Base-by-base conservation (phyloP, 805 yeast species). In the Ogataea parapolymorpha region DNA sequence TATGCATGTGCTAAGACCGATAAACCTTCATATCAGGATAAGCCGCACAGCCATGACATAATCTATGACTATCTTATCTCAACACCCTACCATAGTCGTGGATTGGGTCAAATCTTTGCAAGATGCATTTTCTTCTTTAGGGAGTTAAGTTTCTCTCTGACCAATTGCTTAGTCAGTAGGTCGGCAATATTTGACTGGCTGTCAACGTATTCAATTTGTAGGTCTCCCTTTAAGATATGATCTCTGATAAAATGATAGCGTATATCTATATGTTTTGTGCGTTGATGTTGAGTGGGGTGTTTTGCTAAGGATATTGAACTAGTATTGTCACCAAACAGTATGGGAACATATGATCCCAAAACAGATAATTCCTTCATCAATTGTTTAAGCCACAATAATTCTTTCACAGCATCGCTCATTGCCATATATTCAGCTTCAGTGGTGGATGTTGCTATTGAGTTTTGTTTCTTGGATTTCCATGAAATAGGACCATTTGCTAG, bases 391-490 rank as follows among this genome's bases (percentile, higher is more conserved):
- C 39, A 35, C 9, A 26, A 17, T 17, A 16, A 11, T 11, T 35
- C 37, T 27, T 35, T 18, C 5, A 12, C 24, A 12, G 39, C 25
- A n/a, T 20, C 31, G 4, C 18, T 32, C n/a, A 26, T 17, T n/a
- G 44, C 46, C 25, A 49, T 37, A 20, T 45, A 45, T 27, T 53
- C 50, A 20, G 52, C 48, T 39, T 46, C 50, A 8, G 55, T 47
- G 7, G 49, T 30, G 1, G 48, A 44, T 5, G 35, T 12, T 0
- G 55, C 52, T 16, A 47, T 41, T n/a, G 27, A 30, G 26, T 6
- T 13, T 20, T 48, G 54, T 34, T 44, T 49, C 45, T 39, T 48
- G 9, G 44, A 31, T 26, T 41, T 45, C 55, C 51, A 53, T n/a
- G 49, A 35, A 12, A 53, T 34, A 3, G 50, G 49, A 27, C 32